Evolutionary conservation across 768 basidiomycete species (phyloP), one percentile per base, ranked within the genome.

Genomic region (Coprinellus micaceus): DNA sequence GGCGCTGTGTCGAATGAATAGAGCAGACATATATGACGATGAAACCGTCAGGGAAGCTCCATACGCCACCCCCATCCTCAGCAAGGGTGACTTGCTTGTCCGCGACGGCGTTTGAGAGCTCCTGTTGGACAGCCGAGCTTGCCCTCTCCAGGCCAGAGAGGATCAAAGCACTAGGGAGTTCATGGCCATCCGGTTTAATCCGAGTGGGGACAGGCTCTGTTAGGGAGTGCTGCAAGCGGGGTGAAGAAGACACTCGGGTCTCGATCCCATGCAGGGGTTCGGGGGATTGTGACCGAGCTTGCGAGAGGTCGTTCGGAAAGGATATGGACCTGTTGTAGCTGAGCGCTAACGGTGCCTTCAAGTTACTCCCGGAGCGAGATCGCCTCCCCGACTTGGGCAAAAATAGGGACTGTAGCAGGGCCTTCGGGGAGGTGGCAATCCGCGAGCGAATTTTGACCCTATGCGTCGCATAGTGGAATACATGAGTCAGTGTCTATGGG

Each of bases 11-110:
- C 1, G 81, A 69, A 67, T 89, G 82, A 59, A 77, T 72, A 10
- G 82, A 78, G 67, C 88, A 90, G 11, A 94, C 82, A 62, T 85
- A 91, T 0, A 93, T 77, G 57, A 85, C 69, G 33, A 92, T 74
- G 64, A 93, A 94, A 1, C 77, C 81, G 11, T 84, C 77, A 2
- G 91, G 89, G 25, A 88, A 69, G 48, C 77, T 75, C 81, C 82
- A 84, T 0, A 72, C 70, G 10, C 75, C 75, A 19, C 72, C 74
- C 19, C 69, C 62, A 37, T 73, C 71, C 10, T 68, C 61, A 26
- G 71, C 66, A 21, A 88, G 63, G 12, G 78, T 62, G 10, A 91
- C 68, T 40, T 77, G 74, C 53, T 71, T 73, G 39, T 86, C 82
- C 15, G 72, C 61, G 41, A 91, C 68, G 0, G 81, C 81, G 36